Percentiles rank a stretch among this genome's conserved stretches.
These are phyloP conservation scores for Carex myosuroides DNA, from an alignment of 176 grass and related monocot genomes.

Conservation along the genomic window DNA sequence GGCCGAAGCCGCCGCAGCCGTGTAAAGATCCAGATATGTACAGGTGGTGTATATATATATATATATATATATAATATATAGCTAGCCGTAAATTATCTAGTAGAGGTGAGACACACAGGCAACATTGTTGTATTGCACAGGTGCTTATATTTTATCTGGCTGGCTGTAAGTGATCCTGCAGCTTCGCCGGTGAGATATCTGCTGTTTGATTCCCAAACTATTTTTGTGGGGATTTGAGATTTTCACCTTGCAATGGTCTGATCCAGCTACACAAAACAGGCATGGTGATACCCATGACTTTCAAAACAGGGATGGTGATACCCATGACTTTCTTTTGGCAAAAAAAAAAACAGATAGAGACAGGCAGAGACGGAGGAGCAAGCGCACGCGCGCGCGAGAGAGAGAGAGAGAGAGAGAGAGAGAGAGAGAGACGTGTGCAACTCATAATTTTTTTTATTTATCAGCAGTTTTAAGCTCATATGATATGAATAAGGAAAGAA, in stretches of 20 bases:
- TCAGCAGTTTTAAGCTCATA: conserved; percentile 5
- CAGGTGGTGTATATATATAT: not conserved
- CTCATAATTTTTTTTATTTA: not conserved
- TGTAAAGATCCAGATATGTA: conserved; percentile 20
- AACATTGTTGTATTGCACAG: conserved; percentile 2
- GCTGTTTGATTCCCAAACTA: conserved; percentile 13
- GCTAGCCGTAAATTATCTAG: conserved; percentile 19
- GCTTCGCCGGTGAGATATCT: not conserved
- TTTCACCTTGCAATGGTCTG: conserved; percentile 6
- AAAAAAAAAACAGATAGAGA: not conserved
- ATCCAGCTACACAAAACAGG: not conserved
- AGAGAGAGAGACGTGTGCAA: not conserved
- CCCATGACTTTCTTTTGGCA: not conserved
- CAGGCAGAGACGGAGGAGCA: not conserved
- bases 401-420: not conserved
- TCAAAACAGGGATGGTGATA: too few species aligned
- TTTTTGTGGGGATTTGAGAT: conserved; percentile 15
- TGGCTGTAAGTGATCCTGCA: not conserved
- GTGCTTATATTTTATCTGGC: conserved; percentile 15
- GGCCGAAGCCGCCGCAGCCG: conserved; percentile 29
- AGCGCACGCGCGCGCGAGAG: too few species aligned
- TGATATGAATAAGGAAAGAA: not conserved
- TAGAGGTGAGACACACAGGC: conserved; percentile 8
- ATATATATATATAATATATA: too few species aligned
- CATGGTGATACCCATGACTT: too few species aligned